These are phyloP conservation scores for Hypoxylon sp. DNA, from an alignment of 2,329 filamentous ascomycete species.

Conservation along the genomic window DNA sequence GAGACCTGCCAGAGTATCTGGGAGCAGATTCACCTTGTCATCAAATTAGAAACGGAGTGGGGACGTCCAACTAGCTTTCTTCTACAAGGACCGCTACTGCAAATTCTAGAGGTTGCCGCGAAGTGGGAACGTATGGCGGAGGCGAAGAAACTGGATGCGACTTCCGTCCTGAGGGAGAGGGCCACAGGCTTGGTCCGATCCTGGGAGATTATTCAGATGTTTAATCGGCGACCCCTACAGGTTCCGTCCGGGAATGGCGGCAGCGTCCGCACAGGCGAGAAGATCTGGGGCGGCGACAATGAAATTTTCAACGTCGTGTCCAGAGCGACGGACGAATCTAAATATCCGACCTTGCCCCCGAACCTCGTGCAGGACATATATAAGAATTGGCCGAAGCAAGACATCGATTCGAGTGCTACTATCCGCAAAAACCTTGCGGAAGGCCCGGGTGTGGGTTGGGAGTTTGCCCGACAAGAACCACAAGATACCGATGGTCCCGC, in stretches of 20 bases:
- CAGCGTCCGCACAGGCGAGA: neutral
- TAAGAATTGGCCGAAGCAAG: slow-evolving; percentile 3
- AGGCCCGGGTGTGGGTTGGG: neutral
- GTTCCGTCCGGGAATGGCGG: neutral
- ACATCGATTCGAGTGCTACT: neutral
- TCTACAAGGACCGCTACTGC: neutral
- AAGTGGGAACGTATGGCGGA: neutral
- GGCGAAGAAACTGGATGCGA: neutral
- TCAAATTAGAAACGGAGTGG: neutral
- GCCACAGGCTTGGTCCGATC: neutral
- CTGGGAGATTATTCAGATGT: neutral
- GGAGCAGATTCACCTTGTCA: neutral
- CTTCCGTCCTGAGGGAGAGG: neutral
- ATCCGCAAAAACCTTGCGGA: neutral
- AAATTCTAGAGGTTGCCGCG: neutral
- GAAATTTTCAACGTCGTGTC: neutral
- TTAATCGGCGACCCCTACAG: neutral
- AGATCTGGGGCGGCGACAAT: slow-evolving; percentile 1
- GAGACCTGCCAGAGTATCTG: neutral
- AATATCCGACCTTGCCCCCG: neutral
- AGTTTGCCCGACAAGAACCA: neutral
- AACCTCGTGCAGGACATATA: neutral
- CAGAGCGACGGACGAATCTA: neutral
- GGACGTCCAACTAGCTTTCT: neutral
- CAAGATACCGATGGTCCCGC: neutral